Evolutionary conservation across 2,329 filamentous ascomycete species (phyloP).

Genomic region (Cladosporium sp.): DNA sequence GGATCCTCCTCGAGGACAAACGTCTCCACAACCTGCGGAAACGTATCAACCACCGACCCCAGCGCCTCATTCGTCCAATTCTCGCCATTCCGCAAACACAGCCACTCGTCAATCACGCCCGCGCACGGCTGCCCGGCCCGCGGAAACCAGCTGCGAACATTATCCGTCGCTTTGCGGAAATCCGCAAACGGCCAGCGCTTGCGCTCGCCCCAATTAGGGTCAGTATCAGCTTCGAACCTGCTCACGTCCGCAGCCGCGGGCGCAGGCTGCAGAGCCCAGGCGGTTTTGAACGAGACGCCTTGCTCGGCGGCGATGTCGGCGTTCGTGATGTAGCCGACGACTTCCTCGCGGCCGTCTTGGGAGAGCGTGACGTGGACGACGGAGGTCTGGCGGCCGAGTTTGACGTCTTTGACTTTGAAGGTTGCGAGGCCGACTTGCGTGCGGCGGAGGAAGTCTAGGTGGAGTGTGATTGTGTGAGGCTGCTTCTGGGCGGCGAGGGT

Average conservation of each 20-base stretch:
- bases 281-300: conserved; percentile 51
- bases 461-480: conserved; percentile 58
- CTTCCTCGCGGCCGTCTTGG: conserved; percentile 50
- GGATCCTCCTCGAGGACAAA: conserved; percentile 30
- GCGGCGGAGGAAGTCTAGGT: conserved; percentile 60
- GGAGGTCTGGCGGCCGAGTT: conserved; percentile 58
- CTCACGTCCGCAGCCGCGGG: conserved; percentile 37
- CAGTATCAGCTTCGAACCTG: conserved; percentile 38
- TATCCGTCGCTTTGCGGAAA: conserved; percentile 45
- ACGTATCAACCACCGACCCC: conserved; percentile 63
- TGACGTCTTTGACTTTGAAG: conserved; percentile 56
- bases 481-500: conserved; percentile 53
- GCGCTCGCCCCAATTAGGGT: conserved; percentile 43
- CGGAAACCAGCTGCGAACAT: conserved; percentile 50
- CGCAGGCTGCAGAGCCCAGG: conserved; percentile 46
- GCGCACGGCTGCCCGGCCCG: conserved; percentile 36
- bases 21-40: conserved; percentile 58
- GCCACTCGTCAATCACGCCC: conserved; percentile 58
- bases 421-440: conserved; percentile 52
- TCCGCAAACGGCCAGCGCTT: conserved; percentile 38
- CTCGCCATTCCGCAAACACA: conserved; percentile 54
- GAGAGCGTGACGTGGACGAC: conserved; percentile 56
- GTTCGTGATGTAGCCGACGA: conserved; percentile 61
- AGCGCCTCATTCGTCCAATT: conserved; percentile 59
- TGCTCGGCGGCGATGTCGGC: conserved; percentile 54